Evolutionary conservation across 257 asterid genomes (phyloP).

Genomic region (Lycium barbarum): DNA sequence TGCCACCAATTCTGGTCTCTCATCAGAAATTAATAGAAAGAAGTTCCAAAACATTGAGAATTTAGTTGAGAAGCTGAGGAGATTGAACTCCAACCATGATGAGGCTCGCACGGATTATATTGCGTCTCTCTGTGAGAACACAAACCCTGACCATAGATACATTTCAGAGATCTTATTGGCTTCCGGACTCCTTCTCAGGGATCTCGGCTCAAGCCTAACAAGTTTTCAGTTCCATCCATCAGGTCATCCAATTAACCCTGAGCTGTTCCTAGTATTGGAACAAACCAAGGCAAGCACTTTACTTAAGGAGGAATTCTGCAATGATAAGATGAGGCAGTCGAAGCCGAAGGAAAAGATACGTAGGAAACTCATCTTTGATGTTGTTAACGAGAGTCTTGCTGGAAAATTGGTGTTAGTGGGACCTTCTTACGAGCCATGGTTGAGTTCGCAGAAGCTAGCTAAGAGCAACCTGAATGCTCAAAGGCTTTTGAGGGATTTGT

Average conservation of each 20-base stretch:
- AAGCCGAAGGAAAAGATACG: slow-evolving; percentile 50
- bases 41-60: slow-evolving; percentile 79
- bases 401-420: slow-evolving; percentile 50
- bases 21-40: slow-evolving; percentile 56
- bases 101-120: slow-evolving; percentile 89
- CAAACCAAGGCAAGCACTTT: slow-evolving; percentile 71
- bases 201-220: slow-evolving; percentile 65
- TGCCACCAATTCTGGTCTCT: slow-evolving; percentile 40
- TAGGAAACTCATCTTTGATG: slow-evolving; percentile 77
- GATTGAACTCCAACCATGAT: slow-evolving; percentile 90
- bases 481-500: slow-evolving; percentile 76
- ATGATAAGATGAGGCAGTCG: slow-evolving; percentile 41
- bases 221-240: slow-evolving; percentile 84
- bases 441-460: slow-evolving; percentile 46
- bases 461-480: slow-evolving; percentile 61
- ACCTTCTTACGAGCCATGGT: slow-evolving; percentile 49
- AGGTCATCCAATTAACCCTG: slow-evolving; percentile 89
- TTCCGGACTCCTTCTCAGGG: slow-evolving; percentile 92
- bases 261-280: slow-evolving; percentile 89
- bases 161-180: slow-evolving; percentile 87
- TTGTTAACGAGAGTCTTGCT: slow-evolving; percentile 79
- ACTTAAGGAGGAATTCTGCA: slow-evolving; percentile 42
- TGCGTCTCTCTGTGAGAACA: slow-evolving; percentile 88
- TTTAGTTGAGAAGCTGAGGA: slow-evolving; percentile 79
- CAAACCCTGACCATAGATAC: slow-evolving; percentile 81